These are phyloP conservation scores for Yueomyces sp. DNA, from an alignment of 805 yeast genomes.

Conservation along the genomic window DNA sequence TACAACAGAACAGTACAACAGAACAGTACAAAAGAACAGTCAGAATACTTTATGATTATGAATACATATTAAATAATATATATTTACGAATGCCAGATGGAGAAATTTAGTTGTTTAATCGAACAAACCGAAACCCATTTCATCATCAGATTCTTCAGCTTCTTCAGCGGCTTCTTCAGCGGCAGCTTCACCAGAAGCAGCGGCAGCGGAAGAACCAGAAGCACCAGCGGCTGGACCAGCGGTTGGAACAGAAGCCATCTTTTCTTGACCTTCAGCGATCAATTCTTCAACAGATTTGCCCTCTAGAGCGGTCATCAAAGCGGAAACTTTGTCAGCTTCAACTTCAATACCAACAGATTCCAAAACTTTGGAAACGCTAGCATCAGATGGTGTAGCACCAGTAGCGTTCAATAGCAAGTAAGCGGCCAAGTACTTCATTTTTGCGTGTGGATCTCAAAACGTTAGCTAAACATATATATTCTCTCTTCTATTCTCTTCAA, in stretches of 20 bases:
- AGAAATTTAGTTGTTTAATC: constrained; percentile 34
- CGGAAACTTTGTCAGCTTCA: constrained; percentile 74
- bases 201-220: constrained; percentile 37
- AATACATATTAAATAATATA: too few species aligned
- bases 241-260: constrained; percentile 94
- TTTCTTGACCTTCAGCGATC: constrained; percentile 88
- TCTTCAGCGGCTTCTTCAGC: constrained; percentile 47
- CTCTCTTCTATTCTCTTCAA: too few species aligned
- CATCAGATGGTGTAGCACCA: constrained; percentile 91
- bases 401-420: constrained; percentile 96
- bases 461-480: too few species aligned
- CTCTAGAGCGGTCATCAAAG: constrained; percentile 74
- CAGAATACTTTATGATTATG: too few species aligned
- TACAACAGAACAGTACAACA: too few species aligned
- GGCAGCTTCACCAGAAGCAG: constrained; percentile 33
- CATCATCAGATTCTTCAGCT: constrained; percentile 66
- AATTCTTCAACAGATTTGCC: constrained; percentile 87
- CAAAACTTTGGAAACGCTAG: constrained; percentile 77
- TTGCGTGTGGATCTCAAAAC: neutral
- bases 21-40: too few species aligned
- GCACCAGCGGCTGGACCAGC: constrained; percentile 91
- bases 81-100: too few species aligned
- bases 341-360: constrained; percentile 93
- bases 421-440: constrained; percentile 98
- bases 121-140: constrained; percentile 87